Percentiles rank a stretch among this genome's conserved stretches.
Evolutionary conservation across 2,329 filamentous ascomycete genomes (phyloP).

Genomic region (Pseudonectria foliicola): DNA sequence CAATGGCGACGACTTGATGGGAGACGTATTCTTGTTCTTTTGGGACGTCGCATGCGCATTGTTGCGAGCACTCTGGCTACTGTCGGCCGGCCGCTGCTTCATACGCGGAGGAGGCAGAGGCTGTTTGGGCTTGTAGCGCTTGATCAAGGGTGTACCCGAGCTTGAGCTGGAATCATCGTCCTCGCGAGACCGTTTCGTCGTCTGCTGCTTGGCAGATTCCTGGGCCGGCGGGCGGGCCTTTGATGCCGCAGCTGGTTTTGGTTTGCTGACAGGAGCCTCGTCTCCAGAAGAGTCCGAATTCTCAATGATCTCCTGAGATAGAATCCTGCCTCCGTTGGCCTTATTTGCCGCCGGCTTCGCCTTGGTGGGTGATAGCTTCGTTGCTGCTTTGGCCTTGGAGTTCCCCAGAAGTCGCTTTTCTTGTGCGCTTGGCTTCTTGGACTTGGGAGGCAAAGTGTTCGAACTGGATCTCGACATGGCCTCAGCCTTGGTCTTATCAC

Average conservation of each 20-base stretch:
- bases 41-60: constrained; percentile 32
- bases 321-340: constrained; percentile 35
- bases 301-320: constrained; percentile 50
- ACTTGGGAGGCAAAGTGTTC: constrained; percentile 41
- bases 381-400: constrained; percentile 26
- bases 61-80: constrained; percentile 40
- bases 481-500: constrained; percentile 27
- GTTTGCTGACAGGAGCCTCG: constrained; percentile 31
- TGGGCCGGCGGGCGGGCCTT: constrained; percentile 21
- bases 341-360: constrained; percentile 25
- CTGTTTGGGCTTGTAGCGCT: constrained; percentile 48
- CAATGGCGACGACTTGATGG: constrained; percentile 56
- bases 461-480: constrained; percentile 44
- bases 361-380: constrained; percentile 36
- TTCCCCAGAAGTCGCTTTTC: constrained; percentile 46
- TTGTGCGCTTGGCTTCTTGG: constrained; percentile 49
- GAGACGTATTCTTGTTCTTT: constrained; percentile 49
- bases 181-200: constrained; percentile 45
- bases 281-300: constrained; percentile 51
- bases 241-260: constrained; percentile 26
- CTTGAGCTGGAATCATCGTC: constrained; percentile 51
- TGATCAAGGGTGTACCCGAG: constrained; percentile 50
- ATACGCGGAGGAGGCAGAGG: constrained; percentile 24
- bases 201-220: constrained; percentile 28
- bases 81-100: constrained; percentile 43